Percentiles rank a stretch among this genome's conserved stretches.
These are phyloP conservation scores for Acidiella bohemica DNA, from an alignment of 495 filamentous ascomycete species.

Conservation along the genomic window DNA sequence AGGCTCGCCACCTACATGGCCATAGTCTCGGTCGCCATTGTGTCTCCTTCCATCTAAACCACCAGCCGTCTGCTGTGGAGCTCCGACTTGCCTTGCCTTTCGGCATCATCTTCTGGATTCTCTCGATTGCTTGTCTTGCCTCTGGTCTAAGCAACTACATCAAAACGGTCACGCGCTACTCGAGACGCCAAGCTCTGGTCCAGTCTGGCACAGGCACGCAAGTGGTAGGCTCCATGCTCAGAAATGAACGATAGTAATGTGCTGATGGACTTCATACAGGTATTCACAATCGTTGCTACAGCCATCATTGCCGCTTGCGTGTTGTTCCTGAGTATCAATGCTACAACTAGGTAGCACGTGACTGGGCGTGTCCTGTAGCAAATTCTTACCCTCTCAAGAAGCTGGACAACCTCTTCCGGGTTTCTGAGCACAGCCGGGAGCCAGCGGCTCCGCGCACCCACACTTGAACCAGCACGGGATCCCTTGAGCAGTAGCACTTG, in stretches of 20 bases:
- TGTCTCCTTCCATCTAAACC: conserved; percentile 84
- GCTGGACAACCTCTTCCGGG: no score
- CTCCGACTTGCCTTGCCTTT: conserved; percentile 66
- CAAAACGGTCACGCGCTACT: conserved; percentile 74
- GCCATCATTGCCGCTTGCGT: conserved; percentile 71
- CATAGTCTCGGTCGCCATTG: conserved; percentile 76
- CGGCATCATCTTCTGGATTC: conserved; percentile 74
- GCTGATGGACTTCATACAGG: conserved; percentile 25
- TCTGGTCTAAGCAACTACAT: conserved; percentile 79
- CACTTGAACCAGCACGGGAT: no score
- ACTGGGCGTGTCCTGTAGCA: no score
- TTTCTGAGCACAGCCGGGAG: no score
- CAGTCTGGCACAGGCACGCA: conserved; percentile 94
- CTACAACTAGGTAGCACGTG: no score
- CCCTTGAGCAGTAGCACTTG: no score
- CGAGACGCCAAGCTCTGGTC: conserved; percentile 62
- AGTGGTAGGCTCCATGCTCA: conserved; percentile 38
- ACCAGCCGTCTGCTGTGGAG: conserved; percentile 54
- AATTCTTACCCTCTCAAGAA: no score
- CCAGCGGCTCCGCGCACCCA: no score
- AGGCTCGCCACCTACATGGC: conserved; percentile 83
- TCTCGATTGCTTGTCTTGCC: conserved; percentile 59
- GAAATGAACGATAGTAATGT: not conserved
- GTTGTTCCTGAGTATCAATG: conserved; percentile 47
- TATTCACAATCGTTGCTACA: conserved; percentile 62